Conservation (phyloP, 495 filamentous ascomycete species). For the Amphirosellinia nigrospora region DNA sequence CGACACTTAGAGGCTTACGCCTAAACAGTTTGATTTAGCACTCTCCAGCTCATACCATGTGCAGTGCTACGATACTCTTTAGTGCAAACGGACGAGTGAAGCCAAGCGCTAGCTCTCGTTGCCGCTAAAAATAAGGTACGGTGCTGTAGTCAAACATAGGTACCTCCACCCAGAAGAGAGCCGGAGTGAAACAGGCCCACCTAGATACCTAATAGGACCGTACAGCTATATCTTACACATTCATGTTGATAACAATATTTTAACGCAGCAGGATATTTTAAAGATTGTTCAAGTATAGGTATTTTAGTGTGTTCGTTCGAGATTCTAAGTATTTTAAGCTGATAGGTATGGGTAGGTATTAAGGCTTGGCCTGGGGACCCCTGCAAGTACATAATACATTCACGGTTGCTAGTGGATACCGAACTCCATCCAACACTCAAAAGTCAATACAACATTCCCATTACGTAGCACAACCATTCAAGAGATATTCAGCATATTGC, state of each 20-base stretch:
- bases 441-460: slow-evolving; percentile 28
- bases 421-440: not conserved
- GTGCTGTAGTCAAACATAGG: too few species aligned
- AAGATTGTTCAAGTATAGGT: not conserved
- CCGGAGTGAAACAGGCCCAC: not conserved
- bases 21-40: not conserved
- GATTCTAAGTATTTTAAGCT: too few species aligned
- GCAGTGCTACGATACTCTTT: not conserved
- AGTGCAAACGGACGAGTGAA: not conserved
- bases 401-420: slow-evolving; percentile 30
- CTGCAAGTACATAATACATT: slow-evolving; percentile 15
- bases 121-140: slow-evolving; percentile 2
- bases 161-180: too few species aligned
- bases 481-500: not conserved
- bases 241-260: not conserved
- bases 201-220: not conserved
- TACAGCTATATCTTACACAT: not conserved
- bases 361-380: not conserved
- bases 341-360: too few species aligned
- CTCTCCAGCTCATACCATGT: not conserved
- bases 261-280: not conserved
- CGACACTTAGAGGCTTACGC: not conserved
- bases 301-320: too few species aligned
- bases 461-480: slow-evolving; percentile 12
- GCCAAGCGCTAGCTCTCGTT: not conserved